Percentiles rank a stretch among this genome's conserved stretches.
These are phyloP conservation scores for Myriosclerotinia duriaeana DNA, from an alignment of 2,329 filamentous ascomycete genomes.

Conservation along the genomic window DNA sequence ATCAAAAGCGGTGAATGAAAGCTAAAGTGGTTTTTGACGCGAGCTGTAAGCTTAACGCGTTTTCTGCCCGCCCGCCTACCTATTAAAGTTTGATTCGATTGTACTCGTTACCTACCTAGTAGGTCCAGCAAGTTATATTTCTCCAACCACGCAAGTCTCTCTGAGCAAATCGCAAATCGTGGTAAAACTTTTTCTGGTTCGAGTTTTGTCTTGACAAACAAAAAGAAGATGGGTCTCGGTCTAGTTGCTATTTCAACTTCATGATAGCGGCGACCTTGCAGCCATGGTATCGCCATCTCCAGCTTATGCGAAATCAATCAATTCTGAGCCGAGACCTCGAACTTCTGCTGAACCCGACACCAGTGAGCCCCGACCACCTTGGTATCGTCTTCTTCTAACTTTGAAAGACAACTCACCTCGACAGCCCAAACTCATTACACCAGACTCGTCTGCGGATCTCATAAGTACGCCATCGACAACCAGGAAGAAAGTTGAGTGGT, in stretches of 20 bases:
- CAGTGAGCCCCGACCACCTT: slow-evolving; percentile 40
- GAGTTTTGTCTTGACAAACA: neutral
- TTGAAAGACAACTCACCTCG: slow-evolving; percentile 26
- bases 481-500: slow-evolving; percentile 61
- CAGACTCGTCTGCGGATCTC: slow-evolving; percentile 42
- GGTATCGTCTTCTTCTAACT: slow-evolving; percentile 25
- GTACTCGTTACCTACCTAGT: neutral
- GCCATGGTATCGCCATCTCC: slow-evolving; percentile 39
- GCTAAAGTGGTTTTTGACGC: slow-evolving; percentile 23
- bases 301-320: slow-evolving; percentile 45
- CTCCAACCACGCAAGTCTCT: slow-evolving; percentile 15
- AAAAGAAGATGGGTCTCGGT: slow-evolving; percentile 23
- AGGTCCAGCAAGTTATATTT: slow-evolving; percentile 3
- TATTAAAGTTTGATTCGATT: neutral
- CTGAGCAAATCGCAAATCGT: neutral
- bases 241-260: slow-evolving; percentile 2
- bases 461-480: slow-evolving; percentile 33
- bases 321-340: slow-evolving; percentile 60
- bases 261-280: slow-evolving; percentile 32
- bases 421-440: slow-evolving; percentile 29
- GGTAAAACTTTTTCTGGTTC: neutral
- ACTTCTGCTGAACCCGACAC: slow-evolving; percentile 55
- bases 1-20: slow-evolving; percentile 16
- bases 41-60: slow-evolving; percentile 15
- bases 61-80: neutral